A percentile compares a stretch with the other conserved stretches of the same genome.
These are phyloP conservation scores for Ziziphus jujuba DNA, from an alignment of 306 rosid genomes.

Conservation along the genomic window DNA sequence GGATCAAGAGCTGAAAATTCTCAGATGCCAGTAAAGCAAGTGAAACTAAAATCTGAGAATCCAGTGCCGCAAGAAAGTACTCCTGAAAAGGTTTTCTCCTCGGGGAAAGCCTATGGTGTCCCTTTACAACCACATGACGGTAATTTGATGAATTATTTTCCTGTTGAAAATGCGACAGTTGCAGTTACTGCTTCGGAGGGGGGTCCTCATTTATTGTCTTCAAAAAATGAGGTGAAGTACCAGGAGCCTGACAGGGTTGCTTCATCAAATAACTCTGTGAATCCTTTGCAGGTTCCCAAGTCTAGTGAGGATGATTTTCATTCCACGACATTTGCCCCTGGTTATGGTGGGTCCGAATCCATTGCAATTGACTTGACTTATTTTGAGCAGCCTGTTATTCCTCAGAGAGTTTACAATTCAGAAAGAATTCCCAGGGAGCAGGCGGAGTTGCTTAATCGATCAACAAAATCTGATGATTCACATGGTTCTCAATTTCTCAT, in stretches of 20 bases:
- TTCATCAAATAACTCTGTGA: slow-evolving; percentile 15
- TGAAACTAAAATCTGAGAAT: slow-evolving; percentile 27
- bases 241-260: slow-evolving; percentile 34
- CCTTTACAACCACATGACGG: slow-evolving; percentile 31
- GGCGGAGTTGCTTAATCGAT: slow-evolving; percentile 49
- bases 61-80: slow-evolving; percentile 20
- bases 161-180: slow-evolving; percentile 27
- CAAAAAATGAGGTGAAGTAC: slow-evolving; percentile 35
- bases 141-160: slow-evolving; percentile 24
- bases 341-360: slow-evolving; percentile 34
- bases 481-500: slow-evolving; percentile 50
- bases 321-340: slow-evolving; percentile 22
- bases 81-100: slow-evolving; percentile 25
- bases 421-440: slow-evolving; percentile 66
- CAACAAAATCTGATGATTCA: slow-evolving; percentile 61
- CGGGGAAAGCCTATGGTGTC: slow-evolving; percentile 30
- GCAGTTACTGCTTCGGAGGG: slow-evolving; percentile 28
- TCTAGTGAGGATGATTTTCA: slow-evolving; percentile 26
- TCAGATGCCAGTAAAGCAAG: slow-evolving; percentile 27
- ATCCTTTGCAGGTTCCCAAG: slow-evolving; percentile 25
- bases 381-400: slow-evolving; percentile 44
- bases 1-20: slow-evolving; percentile 31
- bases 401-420: slow-evolving; percentile 52
- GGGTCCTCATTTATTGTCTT: slow-evolving; percentile 22
- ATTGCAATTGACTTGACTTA: slow-evolving; percentile 39